Evolutionary conservation across 2,329 filamentous ascomycete genomes (phyloP).

Genomic region (Lecanicillium sp.): DNA sequence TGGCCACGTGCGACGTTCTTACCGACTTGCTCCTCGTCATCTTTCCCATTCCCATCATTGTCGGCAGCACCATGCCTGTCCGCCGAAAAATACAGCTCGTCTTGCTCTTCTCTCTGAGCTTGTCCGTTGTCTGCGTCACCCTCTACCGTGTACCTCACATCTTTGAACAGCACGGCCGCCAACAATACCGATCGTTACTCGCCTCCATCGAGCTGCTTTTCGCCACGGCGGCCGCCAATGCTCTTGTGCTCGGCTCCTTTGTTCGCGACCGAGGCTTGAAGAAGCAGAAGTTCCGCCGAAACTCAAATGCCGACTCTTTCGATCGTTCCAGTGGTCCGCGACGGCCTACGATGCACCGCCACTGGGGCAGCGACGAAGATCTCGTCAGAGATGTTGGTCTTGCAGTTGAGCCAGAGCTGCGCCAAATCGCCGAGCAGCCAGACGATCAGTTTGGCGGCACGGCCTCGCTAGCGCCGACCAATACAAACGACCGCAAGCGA

Average conservation of each 20-base stretch:
- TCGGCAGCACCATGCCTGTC: conserved; percentile 66
- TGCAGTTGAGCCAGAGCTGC: conserved; percentile 48
- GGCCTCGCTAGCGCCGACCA: conserved; percentile 7
- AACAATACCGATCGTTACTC: conserved; percentile 81
- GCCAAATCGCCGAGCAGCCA: conserved; percentile 24
- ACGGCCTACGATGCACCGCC: conserved; percentile 48
- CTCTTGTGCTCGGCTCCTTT: conserved; percentile 85
- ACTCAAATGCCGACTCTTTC: conserved; percentile 55
- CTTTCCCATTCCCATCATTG: conserved; percentile 84
- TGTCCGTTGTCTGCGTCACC: conserved; percentile 72
- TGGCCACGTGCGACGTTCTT: conserved; percentile 81
- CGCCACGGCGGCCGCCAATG: conserved; percentile 80
- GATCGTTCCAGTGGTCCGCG: conserved; percentile 34
- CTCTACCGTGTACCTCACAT: conserved; percentile 75
- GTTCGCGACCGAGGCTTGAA: conserved; percentile 85
- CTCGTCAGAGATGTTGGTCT: conserved; percentile 75
- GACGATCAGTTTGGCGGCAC: conserved; percentile 32
- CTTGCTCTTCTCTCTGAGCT: conserved; percentile 75
- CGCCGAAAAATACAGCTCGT: conserved; percentile 76
- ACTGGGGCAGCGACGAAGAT: conserved; percentile 89
- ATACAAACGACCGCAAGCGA: no score
- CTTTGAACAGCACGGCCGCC: conserved; percentile 60
- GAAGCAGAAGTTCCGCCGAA: conserved; percentile 72
- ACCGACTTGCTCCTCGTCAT: conserved; percentile 82
- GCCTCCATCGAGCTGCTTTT: conserved; percentile 88